Percentiles rank a stretch among this genome's conserved stretches.
These are phyloP conservation scores for Ganoderma lucidum DNA, from an alignment of 1,284 basidiomycete species.

Conservation along the genomic window DNA sequence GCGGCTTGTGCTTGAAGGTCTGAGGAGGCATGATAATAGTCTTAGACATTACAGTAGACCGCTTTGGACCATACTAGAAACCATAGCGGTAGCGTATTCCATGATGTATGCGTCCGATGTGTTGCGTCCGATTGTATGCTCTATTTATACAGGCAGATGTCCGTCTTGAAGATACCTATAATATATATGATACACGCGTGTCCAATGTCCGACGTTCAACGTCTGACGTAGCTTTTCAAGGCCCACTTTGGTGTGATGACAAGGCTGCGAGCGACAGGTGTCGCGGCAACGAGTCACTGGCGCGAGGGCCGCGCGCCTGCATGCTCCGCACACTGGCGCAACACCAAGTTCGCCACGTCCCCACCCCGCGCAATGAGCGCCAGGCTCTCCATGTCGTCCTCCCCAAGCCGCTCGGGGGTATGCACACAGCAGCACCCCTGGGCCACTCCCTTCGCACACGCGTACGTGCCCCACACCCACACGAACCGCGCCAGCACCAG, in stretches of 20 bases:
- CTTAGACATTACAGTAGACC: not conserved
- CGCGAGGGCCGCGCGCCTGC: not conserved
- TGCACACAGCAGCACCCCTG: slow-evolving; percentile 42
- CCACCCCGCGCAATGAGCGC: slow-evolving; percentile 42
- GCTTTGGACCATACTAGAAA: not conserved
- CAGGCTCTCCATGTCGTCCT: slow-evolving; percentile 53
- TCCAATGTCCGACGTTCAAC: not conserved
- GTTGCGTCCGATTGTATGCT: not conserved
- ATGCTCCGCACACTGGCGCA: not conserved
- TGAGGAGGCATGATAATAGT: not conserved
- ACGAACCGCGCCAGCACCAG: slow-evolving; percentile 43
- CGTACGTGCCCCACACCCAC: slow-evolving; percentile 44
- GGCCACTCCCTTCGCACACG: slow-evolving; percentile 36
- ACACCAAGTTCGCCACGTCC: slow-evolving; percentile 7
- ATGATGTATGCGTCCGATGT: not conserved
- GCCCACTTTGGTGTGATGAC: not conserved
- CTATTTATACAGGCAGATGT: not conserved
- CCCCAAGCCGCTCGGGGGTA: slow-evolving; percentile 41
- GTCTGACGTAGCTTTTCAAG: not conserved
- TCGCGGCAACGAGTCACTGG: not conserved
- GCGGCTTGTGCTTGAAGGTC: not conserved
- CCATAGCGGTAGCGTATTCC: not conserved
- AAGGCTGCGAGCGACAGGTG: not conserved
- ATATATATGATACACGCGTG: not conserved
- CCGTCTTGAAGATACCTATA: not conserved